Conservation (phyloP, 331 rosid genomes). For the Pyrus hybrid region DNA sequence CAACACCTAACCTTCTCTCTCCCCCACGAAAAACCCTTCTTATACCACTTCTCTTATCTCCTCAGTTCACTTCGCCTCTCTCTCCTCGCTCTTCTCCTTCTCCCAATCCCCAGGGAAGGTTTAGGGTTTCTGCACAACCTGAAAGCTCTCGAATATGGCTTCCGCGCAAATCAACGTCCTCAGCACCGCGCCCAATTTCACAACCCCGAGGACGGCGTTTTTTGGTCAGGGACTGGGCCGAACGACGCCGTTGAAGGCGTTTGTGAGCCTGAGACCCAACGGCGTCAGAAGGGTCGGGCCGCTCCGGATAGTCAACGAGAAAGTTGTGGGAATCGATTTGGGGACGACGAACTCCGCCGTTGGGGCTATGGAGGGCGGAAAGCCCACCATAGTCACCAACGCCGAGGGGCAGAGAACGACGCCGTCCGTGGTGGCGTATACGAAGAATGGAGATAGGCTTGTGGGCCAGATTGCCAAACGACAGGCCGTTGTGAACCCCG, state of each 20-base stretch:
- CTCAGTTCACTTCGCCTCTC: background rate
- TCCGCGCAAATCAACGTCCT: slow-evolving; percentile 6
- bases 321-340: slow-evolving; percentile 31
- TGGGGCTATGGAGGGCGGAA: slow-evolving; percentile 37
- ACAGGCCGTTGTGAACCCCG: slow-evolving; percentile 33
- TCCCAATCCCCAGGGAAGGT: background rate
- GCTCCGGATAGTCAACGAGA: slow-evolving; percentile 28
- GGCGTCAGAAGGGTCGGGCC: slow-evolving; percentile 6
- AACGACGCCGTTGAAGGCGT: slow-evolving; percentile 6
- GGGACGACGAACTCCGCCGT: slow-evolving; percentile 36
- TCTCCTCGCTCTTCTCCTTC: background rate
- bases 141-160: background rate
- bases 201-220: background rate
- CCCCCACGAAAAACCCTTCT: background rate
- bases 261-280: background rate
- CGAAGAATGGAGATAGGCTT: slow-evolving; percentile 27
- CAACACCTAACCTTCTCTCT: slow-evolving; percentile 9
- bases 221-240: slow-evolving; percentile 6
- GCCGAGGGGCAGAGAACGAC: slow-evolving; percentile 38
- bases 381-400: slow-evolving; percentile 28
- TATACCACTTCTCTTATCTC: background rate
- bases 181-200: slow-evolving; percentile 1
- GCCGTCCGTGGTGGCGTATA: slow-evolving; percentile 35
- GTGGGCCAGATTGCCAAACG: slow-evolving; percentile 38
- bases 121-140: background rate